Base-by-base conservation (phyloP, 179 eudicot genomes). In the Spergularia azorica region DNA sequence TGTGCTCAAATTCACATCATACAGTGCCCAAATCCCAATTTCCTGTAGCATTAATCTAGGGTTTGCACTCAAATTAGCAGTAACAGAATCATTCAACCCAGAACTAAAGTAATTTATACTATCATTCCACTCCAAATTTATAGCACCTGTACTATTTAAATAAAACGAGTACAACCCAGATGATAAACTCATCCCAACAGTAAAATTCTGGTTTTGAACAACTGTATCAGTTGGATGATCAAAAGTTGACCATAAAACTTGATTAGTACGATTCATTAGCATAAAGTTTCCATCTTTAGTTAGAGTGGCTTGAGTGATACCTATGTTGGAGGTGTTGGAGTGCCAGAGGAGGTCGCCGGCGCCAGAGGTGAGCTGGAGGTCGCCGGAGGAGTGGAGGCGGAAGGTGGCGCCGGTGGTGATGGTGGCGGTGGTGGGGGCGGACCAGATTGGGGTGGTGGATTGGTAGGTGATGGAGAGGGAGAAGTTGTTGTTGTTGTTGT, bases 211-310 rank as follows among this genome's bases (percentile, higher is more conserved):
- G 0, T 81, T 58, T 12, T 89, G 90, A 6, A 92, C 82, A n/a
- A 94, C 68, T 0, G 90, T 79, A 74, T 90, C 90, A 39, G 92
- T 89, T 0, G 97, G 98, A 69, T 90, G 76, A 64, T 88, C 93
- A 71, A 90, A 94, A 57, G 83, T 85, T 21, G 90, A 77, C 98
- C 98, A 94, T 13, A 92, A 54, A 10, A 87, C 65, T 15, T 83
- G 17, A 46, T 69, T 15, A 10, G 87, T 82, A 18, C 85, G 75
- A 54, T 88, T 92, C 51, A 71, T 74, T 9, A 92, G 85, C 1
- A 81, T 58, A 16, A 94, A 87, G 48, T 92, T 88, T 61, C 98
- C 96, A 5, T 83, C 74, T 61, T 94, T 88, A 13, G 86, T 85
- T 13, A 93, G 81, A 3, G 77, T 55, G 11, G 90, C 94, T 15